Base-by-base conservation (phyloP, 352 stramenopile genomes). In the Plasmopara muralis region DNA sequence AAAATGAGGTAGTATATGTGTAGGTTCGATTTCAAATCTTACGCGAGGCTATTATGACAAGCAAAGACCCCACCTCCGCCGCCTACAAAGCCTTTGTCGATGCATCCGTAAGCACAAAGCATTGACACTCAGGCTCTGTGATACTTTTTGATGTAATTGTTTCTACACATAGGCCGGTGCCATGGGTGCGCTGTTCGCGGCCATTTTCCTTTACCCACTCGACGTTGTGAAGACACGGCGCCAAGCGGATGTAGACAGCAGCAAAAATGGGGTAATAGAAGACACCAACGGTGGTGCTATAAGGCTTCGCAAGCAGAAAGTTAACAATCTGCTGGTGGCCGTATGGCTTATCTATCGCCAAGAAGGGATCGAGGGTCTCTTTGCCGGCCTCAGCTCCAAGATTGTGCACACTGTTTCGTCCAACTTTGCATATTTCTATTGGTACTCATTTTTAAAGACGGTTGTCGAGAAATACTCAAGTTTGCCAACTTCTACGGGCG, bases 341-440 rank as follows among this genome's bases (percentile, higher is more conserved):
- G 74, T 70, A 52, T 87, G 73, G 74, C 58, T 73, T 47, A 84
- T 88, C 42, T 88, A 86, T 64, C 67, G 68, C n/a, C 33, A 64
- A 15, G 77, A 91, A 44, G 77, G 80, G 9, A 34, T 83, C 20
- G 62, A 76, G 16, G 80, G 80, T 1, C 63, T 87, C 44, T 87
- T 89, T 50, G 71, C 77, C 0, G 80, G 80, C 0, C 64, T 89
- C 9, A 79, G 74, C 58, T 87, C 80, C 46, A 91, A 91, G 60
- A 67, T 84, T 30, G 68, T 80, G 52, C 77, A 89, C 64, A 91
- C 80, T 33, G 68, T 87, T 30, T 61, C 77, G 39, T 85, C 77
- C 44, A 89, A 85, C 60, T 91, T 91, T 59, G 78, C 72, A 43
- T 91, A 89, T 63, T 91, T 91, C 50, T 91, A 91, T 63, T 91